These are phyloP conservation scores for Mycena leptocephala DNA, from an alignment of 768 basidiomycete genomes.

Conservation along the genomic window DNA sequence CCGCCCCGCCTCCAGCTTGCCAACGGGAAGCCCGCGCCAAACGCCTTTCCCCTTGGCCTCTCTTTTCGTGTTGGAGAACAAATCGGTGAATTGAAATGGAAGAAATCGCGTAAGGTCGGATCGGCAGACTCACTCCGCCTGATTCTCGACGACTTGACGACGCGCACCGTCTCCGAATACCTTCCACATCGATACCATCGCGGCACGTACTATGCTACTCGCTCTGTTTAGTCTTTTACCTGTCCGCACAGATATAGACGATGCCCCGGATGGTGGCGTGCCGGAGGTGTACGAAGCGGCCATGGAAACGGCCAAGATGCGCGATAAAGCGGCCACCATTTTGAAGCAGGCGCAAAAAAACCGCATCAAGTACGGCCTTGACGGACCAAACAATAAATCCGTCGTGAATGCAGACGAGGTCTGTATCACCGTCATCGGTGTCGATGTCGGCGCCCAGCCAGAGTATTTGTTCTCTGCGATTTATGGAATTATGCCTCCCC, in stretches of 20 bases:
- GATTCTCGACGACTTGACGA: slow-evolving; percentile 16
- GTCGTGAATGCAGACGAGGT: slow-evolving; percentile 6
- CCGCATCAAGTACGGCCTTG: not conserved
- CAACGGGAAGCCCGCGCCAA: too few species aligned
- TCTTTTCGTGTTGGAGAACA: slow-evolving; percentile 28
- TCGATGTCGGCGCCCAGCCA: not conserved
- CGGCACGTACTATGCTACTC: not conserved
- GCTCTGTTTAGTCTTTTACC: too few species aligned
- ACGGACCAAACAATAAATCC: not conserved
- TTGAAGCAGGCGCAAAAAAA: not conserved
- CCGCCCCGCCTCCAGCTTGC: too few species aligned
- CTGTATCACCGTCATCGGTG: slow-evolving; percentile 9
- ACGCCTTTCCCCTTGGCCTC: not conserved
- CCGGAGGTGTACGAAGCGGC: not conserved
- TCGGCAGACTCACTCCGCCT: slow-evolving; percentile 6
- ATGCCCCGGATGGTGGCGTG: not conserved
- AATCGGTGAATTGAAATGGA: slow-evolving; percentile 21
- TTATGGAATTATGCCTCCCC: slow-evolving; percentile 1
- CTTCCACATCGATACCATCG: not conserved
- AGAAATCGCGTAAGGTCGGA: not conserved
- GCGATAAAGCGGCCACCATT: not conserved
- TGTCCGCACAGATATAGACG: not conserved
- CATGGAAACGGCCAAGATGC: slow-evolving; percentile 14
- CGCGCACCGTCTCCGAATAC: not conserved
- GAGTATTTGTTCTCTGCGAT: slow-evolving; percentile 15